These are phyloP conservation scores for Erigeron philadelphicus DNA, from an alignment of 140 eudicot species.

Conservation along the genomic window DNA sequence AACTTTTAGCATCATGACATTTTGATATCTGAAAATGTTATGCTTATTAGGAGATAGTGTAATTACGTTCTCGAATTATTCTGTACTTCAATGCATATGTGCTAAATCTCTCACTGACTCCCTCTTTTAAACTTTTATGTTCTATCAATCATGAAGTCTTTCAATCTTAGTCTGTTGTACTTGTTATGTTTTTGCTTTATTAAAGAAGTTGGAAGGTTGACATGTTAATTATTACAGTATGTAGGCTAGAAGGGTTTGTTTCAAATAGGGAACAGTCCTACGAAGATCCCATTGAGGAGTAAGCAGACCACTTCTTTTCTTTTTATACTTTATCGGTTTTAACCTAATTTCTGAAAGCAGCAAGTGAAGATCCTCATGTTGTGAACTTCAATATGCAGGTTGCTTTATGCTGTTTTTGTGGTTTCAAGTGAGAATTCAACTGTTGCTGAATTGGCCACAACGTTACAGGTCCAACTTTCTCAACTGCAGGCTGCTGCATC, in stretches of 20 bases:
- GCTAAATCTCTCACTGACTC: not conserved
- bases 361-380: slow-evolving; percentile 23
- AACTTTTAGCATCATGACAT: slow-evolving; percentile 6
- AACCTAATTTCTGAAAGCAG: slow-evolving; percentile 12
- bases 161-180: slow-evolving; percentile 1
- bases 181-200: not conserved
- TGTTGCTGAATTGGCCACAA: slow-evolving; percentile 85
- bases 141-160: not conserved
- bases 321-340: not conserved
- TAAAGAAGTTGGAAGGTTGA: slow-evolving; percentile 28
- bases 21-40: not conserved
- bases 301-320: slow-evolving; percentile 30
- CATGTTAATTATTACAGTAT: slow-evolving; percentile 53
- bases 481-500: slow-evolving; percentile 98
- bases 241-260: slow-evolving; percentile 97
- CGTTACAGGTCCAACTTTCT: slow-evolving; percentile 89
- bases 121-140: not conserved
- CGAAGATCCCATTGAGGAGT: slow-evolving; percentile 99
- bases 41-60: slow-evolving; percentile 3
- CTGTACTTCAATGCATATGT: not conserved
- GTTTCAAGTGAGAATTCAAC: slow-evolving; percentile 97
- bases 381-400: slow-evolving; percentile 43
- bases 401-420: slow-evolving; percentile 98
- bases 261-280: slow-evolving; percentile 98
- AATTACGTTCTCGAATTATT: not conserved